Percentiles rank a stretch among this genome's conserved stretches.
phyloP scores from a whole-genome alignment of 2,329 filamentous ascomycete genomes.

The Hypoxylon sp. region DNA sequence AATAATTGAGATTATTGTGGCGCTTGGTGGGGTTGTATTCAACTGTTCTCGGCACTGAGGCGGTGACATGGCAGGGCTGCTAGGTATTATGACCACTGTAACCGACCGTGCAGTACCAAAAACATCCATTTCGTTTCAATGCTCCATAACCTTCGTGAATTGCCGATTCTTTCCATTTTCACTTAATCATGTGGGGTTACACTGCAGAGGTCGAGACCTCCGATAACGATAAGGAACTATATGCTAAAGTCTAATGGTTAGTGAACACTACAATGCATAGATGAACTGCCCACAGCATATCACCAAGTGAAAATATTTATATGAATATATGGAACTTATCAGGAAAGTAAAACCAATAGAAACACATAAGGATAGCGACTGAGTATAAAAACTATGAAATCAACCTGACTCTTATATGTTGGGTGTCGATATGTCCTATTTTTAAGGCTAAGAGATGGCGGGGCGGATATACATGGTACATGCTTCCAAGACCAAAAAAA shows the following conservation, averaged over 20 bases:
- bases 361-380: neutral
- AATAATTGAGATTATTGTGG: slow-evolving; percentile 33
- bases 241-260: neutral
- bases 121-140: slow-evolving; percentile 5
- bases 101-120: slow-evolving; percentile 5
- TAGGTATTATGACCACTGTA: neutral
- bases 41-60: slow-evolving; percentile 24
- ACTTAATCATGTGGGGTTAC: slow-evolving; percentile 16
- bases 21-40: slow-evolving; percentile 19
- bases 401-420: neutral
- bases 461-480: slow-evolving; percentile 1
- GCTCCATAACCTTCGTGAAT: slow-evolving; percentile 3
- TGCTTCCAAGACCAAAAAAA: too few species aligned
- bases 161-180: slow-evolving; percentile 8
- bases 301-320: neutral
- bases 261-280: neutral
- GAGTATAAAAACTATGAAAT: neutral
- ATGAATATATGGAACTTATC: neutral
- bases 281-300: neutral
- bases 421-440: neutral
- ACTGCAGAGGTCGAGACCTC: neutral
- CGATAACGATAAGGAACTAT: slow-evolving; percentile 25
- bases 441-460: neutral
- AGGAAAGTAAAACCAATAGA: neutral
- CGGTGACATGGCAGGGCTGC: slow-evolving; percentile 24